These are phyloP conservation scores for Dactylella cylindrospora DNA, from an alignment of 2,329 filamentous ascomycete species.

Conservation along the genomic window DNA sequence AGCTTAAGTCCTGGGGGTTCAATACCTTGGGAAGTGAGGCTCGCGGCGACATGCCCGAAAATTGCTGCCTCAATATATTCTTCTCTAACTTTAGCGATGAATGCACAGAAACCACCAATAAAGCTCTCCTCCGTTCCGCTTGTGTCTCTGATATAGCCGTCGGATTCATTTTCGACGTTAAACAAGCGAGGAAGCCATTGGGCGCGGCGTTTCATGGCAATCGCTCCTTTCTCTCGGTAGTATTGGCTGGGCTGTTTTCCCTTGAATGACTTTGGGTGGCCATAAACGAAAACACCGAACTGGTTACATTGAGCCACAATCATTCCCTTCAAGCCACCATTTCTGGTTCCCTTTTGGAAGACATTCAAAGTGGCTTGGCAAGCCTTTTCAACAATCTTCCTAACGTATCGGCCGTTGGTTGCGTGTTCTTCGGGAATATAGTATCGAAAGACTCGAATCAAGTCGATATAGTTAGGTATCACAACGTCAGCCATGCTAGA, in stretches of 20 bases:
- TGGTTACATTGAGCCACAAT: not conserved
- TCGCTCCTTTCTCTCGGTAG: not conserved
- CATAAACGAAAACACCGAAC: not conserved
- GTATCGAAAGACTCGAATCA: not conserved
- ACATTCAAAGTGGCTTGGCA: not conserved
- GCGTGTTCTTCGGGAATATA: not conserved
- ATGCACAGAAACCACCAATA: not conserved
- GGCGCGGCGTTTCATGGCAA: not conserved
- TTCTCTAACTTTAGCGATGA: not conserved
- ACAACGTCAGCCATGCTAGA: not conserved
- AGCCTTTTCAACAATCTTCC: not conserved
- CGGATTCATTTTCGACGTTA: not conserved
- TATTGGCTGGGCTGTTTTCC: not conserved
- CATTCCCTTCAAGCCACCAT: not conserved
- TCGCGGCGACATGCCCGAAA: not conserved
- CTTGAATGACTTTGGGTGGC: not conserved
- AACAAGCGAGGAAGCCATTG: not conserved
- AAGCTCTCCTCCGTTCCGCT: not conserved
- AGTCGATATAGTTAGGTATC: not conserved
- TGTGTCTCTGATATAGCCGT: not conserved
- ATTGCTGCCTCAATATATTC: not conserved
- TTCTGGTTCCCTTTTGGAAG: not conserved
- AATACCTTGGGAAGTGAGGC: not conserved
- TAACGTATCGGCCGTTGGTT: not conserved
- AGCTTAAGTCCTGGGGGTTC: not conserved